Percentiles rank a stretch among this genome's conserved stretches.
These are phyloP conservation scores for Pisolithus microcarpus DNA, from an alignment of 768 basidiomycete genomes.

Conservation along the genomic window DNA sequence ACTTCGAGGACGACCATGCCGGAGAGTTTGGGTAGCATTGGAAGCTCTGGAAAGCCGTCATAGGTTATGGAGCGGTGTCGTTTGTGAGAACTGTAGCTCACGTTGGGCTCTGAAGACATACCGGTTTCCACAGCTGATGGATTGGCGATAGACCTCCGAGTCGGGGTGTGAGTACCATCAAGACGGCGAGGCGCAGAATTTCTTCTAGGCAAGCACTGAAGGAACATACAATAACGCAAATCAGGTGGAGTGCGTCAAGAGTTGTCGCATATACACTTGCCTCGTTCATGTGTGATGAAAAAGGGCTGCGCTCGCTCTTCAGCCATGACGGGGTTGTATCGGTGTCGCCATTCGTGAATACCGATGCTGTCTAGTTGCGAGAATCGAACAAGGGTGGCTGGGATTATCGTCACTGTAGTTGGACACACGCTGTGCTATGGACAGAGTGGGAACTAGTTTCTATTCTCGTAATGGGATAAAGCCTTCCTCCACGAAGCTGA, in stretches of 20 bases:
- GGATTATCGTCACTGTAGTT: too few species aligned
- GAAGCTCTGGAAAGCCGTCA: slow-evolving; percentile 24
- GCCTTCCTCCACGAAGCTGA: too few species aligned
- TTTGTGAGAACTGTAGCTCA: slow-evolving; percentile 28
- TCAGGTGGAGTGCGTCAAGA: slow-evolving; percentile 12
- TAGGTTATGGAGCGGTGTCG: slow-evolving; percentile 30
- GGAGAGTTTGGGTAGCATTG: slow-evolving; percentile 43
- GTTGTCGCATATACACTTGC: slow-evolving; percentile 13
- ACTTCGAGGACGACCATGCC: slow-evolving; percentile 57
- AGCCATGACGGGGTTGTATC: background rate
- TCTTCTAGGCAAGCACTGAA: too few species aligned
- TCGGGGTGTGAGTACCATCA: slow-evolving; percentile 30
- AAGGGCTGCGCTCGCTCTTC: slow-evolving; percentile 5
- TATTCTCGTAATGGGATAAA: too few species aligned
- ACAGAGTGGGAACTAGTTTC: too few species aligned
- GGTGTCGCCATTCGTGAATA: too few species aligned
- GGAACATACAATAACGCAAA: slow-evolving; percentile 8
- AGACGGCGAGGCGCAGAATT: slow-evolving; percentile 7
- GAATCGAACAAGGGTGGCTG: too few species aligned
- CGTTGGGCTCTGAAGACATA: slow-evolving; percentile 16
- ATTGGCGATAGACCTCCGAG: slow-evolving; percentile 28
- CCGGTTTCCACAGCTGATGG: slow-evolving; percentile 29
- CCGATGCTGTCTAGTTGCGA: too few species aligned
- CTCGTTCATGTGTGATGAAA: slow-evolving; percentile 6
- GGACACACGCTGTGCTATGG: too few species aligned